Conservation (phyloP, 2,329 filamentous ascomycete genomes). For the Colletotrichum melonis region DNA sequence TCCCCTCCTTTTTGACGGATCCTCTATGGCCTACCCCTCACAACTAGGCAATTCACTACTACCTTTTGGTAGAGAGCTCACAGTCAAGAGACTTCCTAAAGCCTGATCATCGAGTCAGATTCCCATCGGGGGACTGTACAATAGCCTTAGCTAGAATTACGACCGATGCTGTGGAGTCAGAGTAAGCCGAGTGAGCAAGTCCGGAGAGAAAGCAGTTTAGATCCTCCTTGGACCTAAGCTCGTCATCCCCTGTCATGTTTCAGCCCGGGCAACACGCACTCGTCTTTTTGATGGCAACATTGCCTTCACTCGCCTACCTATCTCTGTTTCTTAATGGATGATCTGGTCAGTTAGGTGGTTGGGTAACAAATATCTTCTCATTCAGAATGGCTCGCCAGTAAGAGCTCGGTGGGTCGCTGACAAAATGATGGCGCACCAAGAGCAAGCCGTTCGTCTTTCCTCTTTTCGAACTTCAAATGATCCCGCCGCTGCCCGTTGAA, state of each 20-base stretch:
- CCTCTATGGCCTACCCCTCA: not conserved
- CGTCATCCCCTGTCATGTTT: conserved; percentile 20
- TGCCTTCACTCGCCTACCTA: not conserved
- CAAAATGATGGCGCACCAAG: not conserved
- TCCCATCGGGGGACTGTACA: not conserved
- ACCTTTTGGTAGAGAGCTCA: not conserved
- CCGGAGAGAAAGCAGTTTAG: conserved; percentile 2
- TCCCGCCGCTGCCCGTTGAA: not conserved
- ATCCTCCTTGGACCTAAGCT: not conserved
- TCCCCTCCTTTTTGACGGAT: not conserved
- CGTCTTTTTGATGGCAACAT: not conserved
- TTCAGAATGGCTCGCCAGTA: conserved; percentile 7
- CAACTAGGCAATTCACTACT: not conserved
- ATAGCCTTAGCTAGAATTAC: conserved; percentile 4
- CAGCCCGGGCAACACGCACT: conserved; percentile 14
- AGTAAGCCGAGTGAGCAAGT: conserved; percentile 10
- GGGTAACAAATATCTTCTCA: conserved; percentile 2
- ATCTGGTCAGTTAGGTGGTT: not conserved
- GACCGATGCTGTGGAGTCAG: not conserved
- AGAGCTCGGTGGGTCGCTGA: not conserved
- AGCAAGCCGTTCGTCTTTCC: not conserved
- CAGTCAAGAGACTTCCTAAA: not conserved
- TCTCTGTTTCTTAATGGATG: not conserved
- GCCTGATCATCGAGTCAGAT: conserved; percentile 16
- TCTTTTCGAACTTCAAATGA: not conserved